Evolutionary conservation across 2,329 filamentous ascomycete genomes (phyloP).

Genomic region (Trichophyton rubrum): DNA sequence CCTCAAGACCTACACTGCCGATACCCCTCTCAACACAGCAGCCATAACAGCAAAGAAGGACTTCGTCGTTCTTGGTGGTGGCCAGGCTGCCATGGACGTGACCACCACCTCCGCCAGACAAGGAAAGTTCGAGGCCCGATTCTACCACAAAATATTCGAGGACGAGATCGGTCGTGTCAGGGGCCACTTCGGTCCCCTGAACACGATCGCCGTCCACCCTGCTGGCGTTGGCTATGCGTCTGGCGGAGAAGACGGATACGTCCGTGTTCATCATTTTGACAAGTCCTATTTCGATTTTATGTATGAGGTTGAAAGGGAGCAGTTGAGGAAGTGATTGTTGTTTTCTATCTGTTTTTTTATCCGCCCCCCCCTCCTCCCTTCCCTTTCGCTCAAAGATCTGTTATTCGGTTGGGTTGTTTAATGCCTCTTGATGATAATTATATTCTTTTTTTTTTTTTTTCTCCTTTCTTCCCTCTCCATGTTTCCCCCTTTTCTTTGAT

Average conservation of each 20-base stretch:
- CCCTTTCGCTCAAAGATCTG: neutral
- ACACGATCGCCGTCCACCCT: constrained; percentile 90
- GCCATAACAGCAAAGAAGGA: constrained; percentile 92
- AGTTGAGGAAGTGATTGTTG: constrained; percentile 29
- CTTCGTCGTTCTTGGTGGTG: constrained; percentile 94
- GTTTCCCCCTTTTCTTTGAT: neutral
- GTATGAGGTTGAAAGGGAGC: constrained; percentile 94
- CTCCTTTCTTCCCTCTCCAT: neutral
- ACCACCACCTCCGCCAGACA: constrained; percentile 86
- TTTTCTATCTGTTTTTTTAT: neutral
- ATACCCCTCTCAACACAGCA: constrained; percentile 93
- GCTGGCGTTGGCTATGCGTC: constrained; percentile 85
- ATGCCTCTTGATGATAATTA: neutral
- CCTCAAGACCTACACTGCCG: constrained; percentile 81
- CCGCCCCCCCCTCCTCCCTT: neutral
- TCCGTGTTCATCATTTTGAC: constrained; percentile 96
- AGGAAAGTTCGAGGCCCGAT: constrained; percentile 97
- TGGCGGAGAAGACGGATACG: constrained; percentile 96
- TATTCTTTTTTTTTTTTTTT: neutral
- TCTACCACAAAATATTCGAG: constrained; percentile 99
- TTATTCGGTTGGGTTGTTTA: neutral
- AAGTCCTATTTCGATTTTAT: constrained; percentile 97
- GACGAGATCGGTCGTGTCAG: constrained; percentile 96
- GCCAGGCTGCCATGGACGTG: constrained; percentile 97
- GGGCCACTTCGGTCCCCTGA: constrained; percentile 92